Evolutionary conservation across 257 asterid species (phyloP), one percentile per base, ranked within the genome.

Genomic region (Solanum paucissectum): DNA sequence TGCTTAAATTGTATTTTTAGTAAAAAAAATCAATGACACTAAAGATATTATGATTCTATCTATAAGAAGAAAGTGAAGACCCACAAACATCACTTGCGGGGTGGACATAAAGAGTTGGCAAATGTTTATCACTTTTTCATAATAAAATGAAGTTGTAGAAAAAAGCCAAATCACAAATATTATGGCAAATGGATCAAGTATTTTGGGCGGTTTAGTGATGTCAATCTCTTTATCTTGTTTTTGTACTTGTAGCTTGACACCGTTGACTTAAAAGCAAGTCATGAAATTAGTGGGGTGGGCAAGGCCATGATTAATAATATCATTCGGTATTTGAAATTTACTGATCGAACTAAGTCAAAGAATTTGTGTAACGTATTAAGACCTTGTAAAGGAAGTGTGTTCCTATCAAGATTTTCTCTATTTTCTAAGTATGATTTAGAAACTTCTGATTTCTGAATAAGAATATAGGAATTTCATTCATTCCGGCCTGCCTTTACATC

Each of bases 191-290:
- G 68, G 68, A 5, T 46, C 68, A 46, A 29, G 38, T 9, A 49
- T 29, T 9, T 81, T 81, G 85, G 85, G 27, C 85, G 85, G 85
- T 46, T 68, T 27, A 29, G 85, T 81, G 85, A 46, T 81, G 85
- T 46, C 85, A 14, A 11, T 46, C 60, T 27, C 42, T 81, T 81
- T 81, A 46, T 81, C 85, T 46, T 16, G 5, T 44, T 79, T 79
- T 21, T 75, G 9, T 40, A 76, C 29, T 36, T 77, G 32, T n/a
- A 60, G 66, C 68, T 46, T 3, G 29, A 5, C 29, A n/a, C 68
- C 3, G 33, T 81, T 81, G 68, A 81, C 85, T 29, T 81, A 1
- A 81, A 46, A 46, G n/a, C 68, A 81, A 46, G 2, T 44, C 66
- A 14, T 44, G 8, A 44, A 13, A 44, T 49, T 27, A 46, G 16